These are phyloP conservation scores for Eleusine coracana DNA, from an alignment of 176 grass and related monocot species.

Conservation along the genomic window DNA sequence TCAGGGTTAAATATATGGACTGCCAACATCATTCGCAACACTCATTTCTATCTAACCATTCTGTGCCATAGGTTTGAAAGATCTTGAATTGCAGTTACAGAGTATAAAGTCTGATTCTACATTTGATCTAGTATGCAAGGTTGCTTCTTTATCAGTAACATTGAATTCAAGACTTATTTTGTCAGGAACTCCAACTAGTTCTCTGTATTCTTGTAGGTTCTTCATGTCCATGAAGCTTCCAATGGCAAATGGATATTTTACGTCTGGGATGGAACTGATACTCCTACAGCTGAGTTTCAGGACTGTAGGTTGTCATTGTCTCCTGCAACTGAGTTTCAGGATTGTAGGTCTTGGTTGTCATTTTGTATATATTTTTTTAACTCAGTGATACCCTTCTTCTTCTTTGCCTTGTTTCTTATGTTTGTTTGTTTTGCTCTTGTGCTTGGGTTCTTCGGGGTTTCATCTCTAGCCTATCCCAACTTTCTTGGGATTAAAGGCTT, in stretches of 20 bases:
- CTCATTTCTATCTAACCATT: slow-evolving; percentile 38
- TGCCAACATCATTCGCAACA: slow-evolving; percentile 21
- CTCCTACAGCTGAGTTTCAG: slow-evolving; percentile 52
- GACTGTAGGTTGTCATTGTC: slow-evolving; percentile 19
- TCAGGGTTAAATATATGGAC: slow-evolving; percentile 5
- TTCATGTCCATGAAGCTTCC: slow-evolving; percentile 70
- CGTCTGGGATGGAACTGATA: slow-evolving; percentile 95
- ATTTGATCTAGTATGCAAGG: slow-evolving; percentile 95
- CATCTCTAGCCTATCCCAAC: too few relatives aligned
- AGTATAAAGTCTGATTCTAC: slow-evolving; percentile 46
- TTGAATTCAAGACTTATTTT: slow-evolving; percentile 34
- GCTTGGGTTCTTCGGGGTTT: too few relatives aligned
- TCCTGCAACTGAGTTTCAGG: too few relatives aligned
- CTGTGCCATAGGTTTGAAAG: slow-evolving; percentile 56
- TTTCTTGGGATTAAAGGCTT: too few relatives aligned
- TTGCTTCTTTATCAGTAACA: slow-evolving; percentile 37
- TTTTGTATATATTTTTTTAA: too few relatives aligned
- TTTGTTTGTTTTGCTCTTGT: too few relatives aligned
- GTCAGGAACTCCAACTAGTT: background rate
- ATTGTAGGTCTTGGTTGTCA: too few relatives aligned
- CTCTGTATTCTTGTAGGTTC: slow-evolving; percentile 64
- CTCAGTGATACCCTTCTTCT: too few relatives aligned
- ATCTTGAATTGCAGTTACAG: slow-evolving; percentile 59
- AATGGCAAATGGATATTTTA: slow-evolving; percentile 57
- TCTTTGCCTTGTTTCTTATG: too few relatives aligned